Conservation (phyloP, 139 green algal species). For the Pseudopediastrum boryanum region DNA sequence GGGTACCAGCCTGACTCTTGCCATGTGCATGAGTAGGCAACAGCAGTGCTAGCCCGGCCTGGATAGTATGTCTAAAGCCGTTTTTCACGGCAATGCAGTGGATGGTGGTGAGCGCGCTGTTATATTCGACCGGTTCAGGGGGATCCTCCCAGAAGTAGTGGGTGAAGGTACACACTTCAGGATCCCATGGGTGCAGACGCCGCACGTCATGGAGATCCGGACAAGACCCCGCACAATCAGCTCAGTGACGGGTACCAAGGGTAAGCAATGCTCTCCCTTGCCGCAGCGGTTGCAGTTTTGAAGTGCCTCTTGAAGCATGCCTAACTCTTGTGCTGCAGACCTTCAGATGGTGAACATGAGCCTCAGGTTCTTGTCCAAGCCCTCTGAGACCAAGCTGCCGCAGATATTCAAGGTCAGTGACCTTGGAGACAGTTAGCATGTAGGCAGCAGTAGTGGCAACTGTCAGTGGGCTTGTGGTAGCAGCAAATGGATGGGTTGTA, state of each 20-base stretch:
- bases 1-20: background rate
- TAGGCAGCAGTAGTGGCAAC: no score
- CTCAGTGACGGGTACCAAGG: slow-evolving; percentile 98
- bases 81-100: slow-evolving; percentile 64
- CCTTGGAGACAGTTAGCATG: background rate
- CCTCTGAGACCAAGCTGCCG: slow-evolving; percentile 78
- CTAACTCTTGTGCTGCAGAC: slow-evolving; percentile 85
- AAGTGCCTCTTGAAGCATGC: background rate
- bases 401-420: slow-evolving; percentile 84
- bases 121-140: slow-evolving; percentile 95
- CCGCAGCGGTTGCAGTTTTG: background rate
- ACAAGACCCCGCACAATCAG: slow-evolving; percentile 92
- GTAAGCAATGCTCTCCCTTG: slow-evolving; percentile 50
- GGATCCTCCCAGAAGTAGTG: slow-evolving; percentile 80
- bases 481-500: no score
- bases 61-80: background rate
- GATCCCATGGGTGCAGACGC: slow-evolving; percentile 90
- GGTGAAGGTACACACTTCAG: slow-evolving; percentile 95
- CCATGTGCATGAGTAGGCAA: background rate
- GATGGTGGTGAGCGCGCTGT: slow-evolving; percentile 97
- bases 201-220: slow-evolving; percentile 96
- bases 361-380: slow-evolving; percentile 94
- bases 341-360: slow-evolving; percentile 99
- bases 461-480: no score
- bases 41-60: background rate